Evolutionary conservation across 768 basidiomycete genomes (phyloP), one percentile per base, ranked within the genome.

Genomic region (Lactarius pseudohatsudake): DNA sequence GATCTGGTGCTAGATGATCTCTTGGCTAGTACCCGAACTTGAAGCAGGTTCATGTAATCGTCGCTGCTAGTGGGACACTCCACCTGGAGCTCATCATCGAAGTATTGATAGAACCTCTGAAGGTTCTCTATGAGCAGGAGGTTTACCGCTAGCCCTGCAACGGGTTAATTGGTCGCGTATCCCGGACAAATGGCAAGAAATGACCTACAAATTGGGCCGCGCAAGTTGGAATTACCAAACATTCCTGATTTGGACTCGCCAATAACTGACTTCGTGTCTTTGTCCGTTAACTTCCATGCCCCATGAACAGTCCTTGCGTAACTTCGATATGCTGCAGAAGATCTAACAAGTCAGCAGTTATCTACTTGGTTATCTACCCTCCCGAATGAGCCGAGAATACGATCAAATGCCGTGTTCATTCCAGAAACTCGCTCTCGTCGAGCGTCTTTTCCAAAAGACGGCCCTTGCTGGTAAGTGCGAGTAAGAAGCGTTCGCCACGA

Each of bases 171-270:
- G 69, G 55, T 62, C 43, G 36, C 34, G n/a, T 30, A 50, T 34
- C 32, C 40, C n/a, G 10, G 28, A n/a, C 22, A 28, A n/a, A 47
- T 26, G n/a, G 22, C 3, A 38, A 50, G 40, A 26, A 58, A 53
- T 26, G 13, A 26, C 26, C 26, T 26, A 26, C 26, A 26, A 26
- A 26, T 26, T 26, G 91, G 90, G n/a, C 94, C 94, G 75, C 94
- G 81, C 94, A 93, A 96, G 71, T 95, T 96, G 22, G 93, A 95
- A 74, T 95, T 96, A 20, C 93, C 94, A 76, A 97, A 96, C 96
- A 99, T 99, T 57, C 95, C 96, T 15, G 93, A 95, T 72, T 85
- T 86, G 2, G 96, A 98, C 75, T 99, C 97, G 96, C 96, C 97
- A 98, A 77, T 98, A 98, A 40, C 86, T 85, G 34, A 98, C 92